Base-by-base conservation (phyloP, 2,329 filamentous ascomycete genomes). In the Arthrobotrys iridis region DNA sequence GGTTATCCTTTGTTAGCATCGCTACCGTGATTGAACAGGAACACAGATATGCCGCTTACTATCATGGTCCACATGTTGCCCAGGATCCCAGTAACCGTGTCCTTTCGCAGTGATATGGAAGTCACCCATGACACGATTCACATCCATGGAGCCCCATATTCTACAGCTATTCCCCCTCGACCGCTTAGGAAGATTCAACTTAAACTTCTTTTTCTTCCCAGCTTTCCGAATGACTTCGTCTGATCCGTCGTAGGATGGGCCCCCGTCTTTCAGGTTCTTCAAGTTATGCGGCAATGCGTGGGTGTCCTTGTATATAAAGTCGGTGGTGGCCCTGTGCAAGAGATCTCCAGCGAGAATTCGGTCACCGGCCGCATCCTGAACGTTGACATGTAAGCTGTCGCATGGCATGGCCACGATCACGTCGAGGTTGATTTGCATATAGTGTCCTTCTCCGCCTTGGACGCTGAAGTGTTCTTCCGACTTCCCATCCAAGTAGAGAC, bases 51-150 rank as follows among this genome's bases (percentile, higher is more conserved):
- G 20, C 4, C 2, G 41, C 13, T 83, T 86, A 95, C 93, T 82
- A 41, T 82, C 85, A 82, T 98, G 94, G 80, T 96, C 91, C 77
- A 98, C 84, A 84, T 98, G 93, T 76, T 86, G 85, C 40, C 90
- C 91, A 78, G 88, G 86, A 81, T 93, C 93, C 82, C 88, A 87
- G 83, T 99, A 99, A n/a, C 95, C 95, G 82, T 98, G 94, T 0
- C 95, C 95, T 76, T 93, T 85, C 2, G 95, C 95, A 1, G 95
- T 99, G 80, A 99, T 95, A 82, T 99, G 95, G 81, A 99, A 98
- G 82, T 99, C 94, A 2, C 94, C 95, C 83, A 97, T 94, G 46
- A 99, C 95, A 84, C 96, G 96, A 83, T 99, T 99, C 78, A 96
- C 87, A 78, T 96, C 91, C 82, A 99, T 82, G 79, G 89, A 96